Percentiles rank a stretch among this genome's conserved stretches.
These are phyloP conservation scores for Saccharum officinarum DNA, from an alignment of 176 grass and related monocot genomes.

Conservation along the genomic window DNA sequence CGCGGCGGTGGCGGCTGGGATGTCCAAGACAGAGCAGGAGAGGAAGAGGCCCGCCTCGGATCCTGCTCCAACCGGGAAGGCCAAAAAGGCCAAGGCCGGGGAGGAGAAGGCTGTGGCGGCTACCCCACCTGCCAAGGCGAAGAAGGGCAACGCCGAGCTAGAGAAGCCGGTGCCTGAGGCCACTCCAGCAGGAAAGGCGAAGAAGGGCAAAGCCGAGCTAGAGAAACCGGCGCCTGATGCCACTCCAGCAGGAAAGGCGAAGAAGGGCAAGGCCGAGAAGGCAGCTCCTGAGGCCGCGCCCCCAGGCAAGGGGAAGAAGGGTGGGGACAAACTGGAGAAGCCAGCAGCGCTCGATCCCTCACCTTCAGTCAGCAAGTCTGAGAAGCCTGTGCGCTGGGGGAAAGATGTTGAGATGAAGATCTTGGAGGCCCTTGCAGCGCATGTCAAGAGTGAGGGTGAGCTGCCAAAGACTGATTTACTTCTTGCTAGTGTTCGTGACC, in stretches of 20 bases:
- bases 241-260: neutral
- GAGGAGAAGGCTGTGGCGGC: neutral
- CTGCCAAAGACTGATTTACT: neutral
- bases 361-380: neutral
- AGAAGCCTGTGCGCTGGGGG: neutral
- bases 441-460: slow-evolving; percentile 9
- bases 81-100: slow-evolving; percentile 22
- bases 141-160: neutral
- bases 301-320: slow-evolving; percentile 15
- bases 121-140: neutral
- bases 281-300: neutral
- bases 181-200: neutral
- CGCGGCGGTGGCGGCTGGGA: neutral
- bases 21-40: neutral
- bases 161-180: neutral
- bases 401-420: slow-evolving; percentile 24
- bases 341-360: neutral
- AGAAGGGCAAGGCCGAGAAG: slow-evolving; percentile 5
- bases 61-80: neutral
- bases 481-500: slow-evolving; percentile 8
- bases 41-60: slow-evolving; percentile 31
- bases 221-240: neutral
- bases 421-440: slow-evolving; percentile 9
- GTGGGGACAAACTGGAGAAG: neutral
- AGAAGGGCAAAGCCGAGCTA: neutral